Conservation (phyloP, 805 yeast species). For the Myxozyma sirexii region DNA sequence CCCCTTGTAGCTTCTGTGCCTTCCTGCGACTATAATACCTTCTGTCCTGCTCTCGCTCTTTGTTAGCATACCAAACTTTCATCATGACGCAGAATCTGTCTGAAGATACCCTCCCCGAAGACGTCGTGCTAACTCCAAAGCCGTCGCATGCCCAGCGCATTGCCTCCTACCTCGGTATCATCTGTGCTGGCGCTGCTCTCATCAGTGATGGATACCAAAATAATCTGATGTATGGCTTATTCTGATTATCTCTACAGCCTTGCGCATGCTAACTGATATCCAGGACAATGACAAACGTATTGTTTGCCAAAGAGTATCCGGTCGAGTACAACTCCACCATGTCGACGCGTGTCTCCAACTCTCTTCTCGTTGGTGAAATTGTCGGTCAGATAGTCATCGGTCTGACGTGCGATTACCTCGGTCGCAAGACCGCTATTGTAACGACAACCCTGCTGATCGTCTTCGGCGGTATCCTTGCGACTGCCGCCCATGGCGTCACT, state of each 20-base stretch:
- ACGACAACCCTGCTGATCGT: constrained; percentile 64
- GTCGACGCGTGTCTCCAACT: constrained; percentile 69
- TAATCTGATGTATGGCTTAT: constrained; percentile 54
- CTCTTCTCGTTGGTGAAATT: constrained; percentile 69
- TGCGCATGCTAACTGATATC: background rate
- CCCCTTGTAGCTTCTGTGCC: no score
- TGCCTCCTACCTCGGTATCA: constrained; percentile 46
- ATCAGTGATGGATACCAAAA: constrained; percentile 79
- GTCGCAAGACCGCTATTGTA: constrained; percentile 57
- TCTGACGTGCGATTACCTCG: constrained; percentile 28
- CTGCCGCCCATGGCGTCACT: constrained; percentile 69
- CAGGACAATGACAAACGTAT: constrained; percentile 59
- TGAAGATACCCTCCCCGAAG: background rate
- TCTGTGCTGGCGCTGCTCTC: constrained; percentile 74
- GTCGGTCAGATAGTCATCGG: constrained; percentile 72
- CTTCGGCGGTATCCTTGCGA: constrained; percentile 65
- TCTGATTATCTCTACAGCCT: background rate
- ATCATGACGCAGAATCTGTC: background rate
- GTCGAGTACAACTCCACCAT: constrained; percentile 48
- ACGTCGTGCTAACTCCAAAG: constrained; percentile 5
- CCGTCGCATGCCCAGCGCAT: constrained; percentile 16
- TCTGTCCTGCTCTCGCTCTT: background rate
- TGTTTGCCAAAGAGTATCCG: constrained; percentile 55
- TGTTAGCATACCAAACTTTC: no score
- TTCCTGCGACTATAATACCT: background rate